phyloP scores from a whole-genome alignment of 208 protist genomes.

The Herpetomonas samuelpessoai region DNA sequence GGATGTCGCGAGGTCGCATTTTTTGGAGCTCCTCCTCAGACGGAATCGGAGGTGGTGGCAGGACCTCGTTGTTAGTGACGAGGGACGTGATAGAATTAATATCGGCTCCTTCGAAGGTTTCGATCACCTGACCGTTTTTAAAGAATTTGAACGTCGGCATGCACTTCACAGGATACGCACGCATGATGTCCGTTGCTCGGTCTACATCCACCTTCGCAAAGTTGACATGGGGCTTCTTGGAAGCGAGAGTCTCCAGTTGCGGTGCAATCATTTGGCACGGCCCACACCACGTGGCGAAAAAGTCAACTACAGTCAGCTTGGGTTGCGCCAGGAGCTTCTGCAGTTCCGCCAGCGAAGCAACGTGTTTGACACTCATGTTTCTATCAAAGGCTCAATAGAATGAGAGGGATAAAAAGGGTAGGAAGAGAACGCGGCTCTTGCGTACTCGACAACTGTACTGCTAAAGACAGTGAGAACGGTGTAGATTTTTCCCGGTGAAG shows the following conservation, averaged over 20 bases:
- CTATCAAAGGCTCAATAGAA: no score
- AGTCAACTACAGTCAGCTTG: slow-evolving; percentile 71
- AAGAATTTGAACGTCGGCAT: slow-evolving; percentile 78
- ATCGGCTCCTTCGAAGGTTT: slow-evolving; percentile 63
- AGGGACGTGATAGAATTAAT: slow-evolving; percentile 32
- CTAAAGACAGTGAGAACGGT: no score
- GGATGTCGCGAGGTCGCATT: slow-evolving; percentile 49
- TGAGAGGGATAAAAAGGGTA: no score
- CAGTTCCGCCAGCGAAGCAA: slow-evolving; percentile 41
- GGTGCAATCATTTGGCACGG: slow-evolving; percentile 62
- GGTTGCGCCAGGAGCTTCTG: slow-evolving; percentile 30
- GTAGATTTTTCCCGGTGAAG: no score
- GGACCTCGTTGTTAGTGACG: slow-evolving; percentile 45
- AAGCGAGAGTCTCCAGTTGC: slow-evolving; percentile 43
- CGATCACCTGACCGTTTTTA: slow-evolving; percentile 45
- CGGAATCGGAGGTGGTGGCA: slow-evolving; percentile 49
- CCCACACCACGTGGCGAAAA: slow-evolving; percentile 73
- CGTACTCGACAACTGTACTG: no score
- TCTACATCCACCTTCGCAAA: slow-evolving; percentile 79
- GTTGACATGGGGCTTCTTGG: slow-evolving; percentile 50
- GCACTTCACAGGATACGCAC: slow-evolving; percentile 39
- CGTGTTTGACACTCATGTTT: slow-evolving; percentile 36
- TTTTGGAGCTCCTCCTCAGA: slow-evolving; percentile 36
- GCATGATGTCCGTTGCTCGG: slow-evolving; percentile 32
- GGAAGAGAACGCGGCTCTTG: no score